Base-by-base conservation (phyloP, 441 rosid genomes). In the Populus tomentosa region DNA sequence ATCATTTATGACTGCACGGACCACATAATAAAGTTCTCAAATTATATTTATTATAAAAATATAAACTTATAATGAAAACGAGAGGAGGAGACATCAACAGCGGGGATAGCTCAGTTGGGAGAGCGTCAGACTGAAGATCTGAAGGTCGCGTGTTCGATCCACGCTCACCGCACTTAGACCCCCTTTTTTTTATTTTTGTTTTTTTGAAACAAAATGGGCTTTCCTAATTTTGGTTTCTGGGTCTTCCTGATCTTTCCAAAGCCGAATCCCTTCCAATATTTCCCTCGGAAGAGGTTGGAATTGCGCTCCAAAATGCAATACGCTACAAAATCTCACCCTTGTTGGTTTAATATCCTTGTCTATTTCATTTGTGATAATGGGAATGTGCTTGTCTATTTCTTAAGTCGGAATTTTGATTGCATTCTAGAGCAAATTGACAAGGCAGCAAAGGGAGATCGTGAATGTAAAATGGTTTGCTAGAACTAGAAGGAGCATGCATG, bases 91-190 rank as follows among this genome's bases (percentile, higher is more conserved):
- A 0, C 18, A 46, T 1, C 18, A 13, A 46, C n/a, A 11, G 89
- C 88, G 89, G 90, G 91, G 93, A 88, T 89, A 89, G 97, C 93
- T 89, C 94, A 90, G 91, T 87, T 90, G 96, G 98, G 94, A 91
- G 95, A 90, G 94, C 95, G 92, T 93, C 90, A 90, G 91, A 86
- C 89, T 88, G 89, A 89, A 90, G 94, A 89, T 90, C 86, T 92
- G 90, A 88, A 90, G 90, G 93, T 88, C 88, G 84, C 90, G 93
- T 86, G 91, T 89, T 90, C 88, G 56, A 50, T 50, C 56, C 56
- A 50, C 20, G 56, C 56, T 50, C 56, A 50, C 56, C 56, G 56
- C 56, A 50, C n/a, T n/a, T n/a, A n/a, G n/a, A n/a, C n/a, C n/a
- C n/a, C n/a, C n/a, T 5, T 1, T 5, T 4, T 50, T 50, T 50